These are phyloP conservation scores for Aspergillus spinulosporus DNA, from an alignment of 2,329 filamentous ascomycete species.

Conservation along the genomic window DNA sequence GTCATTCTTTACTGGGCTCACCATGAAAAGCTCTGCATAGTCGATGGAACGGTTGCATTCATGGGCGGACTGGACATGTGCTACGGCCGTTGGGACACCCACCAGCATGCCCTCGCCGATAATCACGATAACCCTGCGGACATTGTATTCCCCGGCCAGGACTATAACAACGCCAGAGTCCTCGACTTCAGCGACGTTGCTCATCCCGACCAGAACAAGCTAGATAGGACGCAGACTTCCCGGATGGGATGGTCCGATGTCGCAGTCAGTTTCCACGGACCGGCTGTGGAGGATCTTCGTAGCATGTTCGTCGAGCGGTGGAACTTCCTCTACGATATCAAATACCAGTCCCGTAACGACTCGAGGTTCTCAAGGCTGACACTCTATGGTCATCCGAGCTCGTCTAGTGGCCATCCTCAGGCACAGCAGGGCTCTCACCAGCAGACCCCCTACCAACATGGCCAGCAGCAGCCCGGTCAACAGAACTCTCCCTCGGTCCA, in stretches of 20 bases:
- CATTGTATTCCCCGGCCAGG: conserved; percentile 83
- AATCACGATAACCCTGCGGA: conserved; percentile 75
- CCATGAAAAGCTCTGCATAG: conserved; percentile 83
- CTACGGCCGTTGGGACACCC: conserved; percentile 86
- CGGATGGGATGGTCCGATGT: conserved; percentile 95
- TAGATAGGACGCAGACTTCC: conserved; percentile 74
- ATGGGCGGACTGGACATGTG: conserved; percentile 91
- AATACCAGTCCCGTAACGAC: conserved; percentile 66
- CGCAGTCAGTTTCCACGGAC: conserved; percentile 71
- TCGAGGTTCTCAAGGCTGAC: conserved; percentile 48
- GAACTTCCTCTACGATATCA: conserved; percentile 86
- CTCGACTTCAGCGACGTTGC: conserved; percentile 77
- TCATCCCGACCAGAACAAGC: conserved; percentile 81
- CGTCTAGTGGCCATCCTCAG: conserved; percentile 22
- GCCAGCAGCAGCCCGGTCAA: not conserved
- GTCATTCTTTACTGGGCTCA: conserved; percentile 90
- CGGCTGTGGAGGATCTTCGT: conserved; percentile 71
- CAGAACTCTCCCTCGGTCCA: not conserved
- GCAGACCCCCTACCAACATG: not conserved
- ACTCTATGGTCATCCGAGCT: conserved; percentile 36
- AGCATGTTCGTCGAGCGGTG: conserved; percentile 82
- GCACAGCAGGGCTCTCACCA: conserved; percentile 14
- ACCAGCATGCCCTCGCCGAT: conserved; percentile 81
- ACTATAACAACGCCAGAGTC: conserved; percentile 86
- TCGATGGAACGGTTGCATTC: conserved; percentile 78